Evolutionary conservation across 139 green algal genomes (phyloP), one percentile per base, ranked within the genome.

Genomic region (Edaphochlamys debaryana): DNA sequence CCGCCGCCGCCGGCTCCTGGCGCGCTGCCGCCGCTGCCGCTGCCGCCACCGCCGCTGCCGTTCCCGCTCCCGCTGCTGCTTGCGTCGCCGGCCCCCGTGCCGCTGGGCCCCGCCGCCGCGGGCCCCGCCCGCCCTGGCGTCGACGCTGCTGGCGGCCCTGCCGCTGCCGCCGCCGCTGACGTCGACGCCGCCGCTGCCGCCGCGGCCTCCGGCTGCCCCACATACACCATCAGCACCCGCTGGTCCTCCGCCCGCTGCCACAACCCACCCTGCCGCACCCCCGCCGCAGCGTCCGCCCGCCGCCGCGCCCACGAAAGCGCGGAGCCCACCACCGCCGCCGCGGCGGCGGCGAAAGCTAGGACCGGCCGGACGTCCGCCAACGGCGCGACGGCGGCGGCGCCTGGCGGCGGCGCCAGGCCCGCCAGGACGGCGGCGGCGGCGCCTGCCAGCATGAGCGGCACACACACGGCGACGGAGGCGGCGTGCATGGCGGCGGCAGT

Each of bases 381-480:
- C 25, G 52, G 37, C 4, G 22, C 40, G n/a, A 27, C 40, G 4
- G 60, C 19, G 8, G 37, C 15, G 13, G 67, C 38, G 2, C 27
- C 11, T 42, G 62, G 60, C 38, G 58, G 60, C 75, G 30, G 30
- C 41, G 76, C 62, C 76, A 84, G 64, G 78, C 78, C 78, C 29
- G 48, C 52, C 13, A 32, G n/a, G 78, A 50, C 73, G 36, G 66
- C 66, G 23, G 66, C 66, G 15, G 42, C 37, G 66, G 66, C 78
- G 6, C 66, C 50, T 0, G 60, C 25, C 36, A 84, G 48, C 67
- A 79, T 87, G 4, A 87, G 67, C 19, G 82, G 78, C 4, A 88
- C 34, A 56, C 54, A 67, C 20, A 62, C 66, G 45, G 54, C 7
- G 70, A 85, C 42, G 50, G 70, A 87, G n/a, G 48, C 34, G 41